These are phyloP conservation scores for Mrakia blollopis DNA, from an alignment of 768 basidiomycete species.

Conservation along the genomic window DNA sequence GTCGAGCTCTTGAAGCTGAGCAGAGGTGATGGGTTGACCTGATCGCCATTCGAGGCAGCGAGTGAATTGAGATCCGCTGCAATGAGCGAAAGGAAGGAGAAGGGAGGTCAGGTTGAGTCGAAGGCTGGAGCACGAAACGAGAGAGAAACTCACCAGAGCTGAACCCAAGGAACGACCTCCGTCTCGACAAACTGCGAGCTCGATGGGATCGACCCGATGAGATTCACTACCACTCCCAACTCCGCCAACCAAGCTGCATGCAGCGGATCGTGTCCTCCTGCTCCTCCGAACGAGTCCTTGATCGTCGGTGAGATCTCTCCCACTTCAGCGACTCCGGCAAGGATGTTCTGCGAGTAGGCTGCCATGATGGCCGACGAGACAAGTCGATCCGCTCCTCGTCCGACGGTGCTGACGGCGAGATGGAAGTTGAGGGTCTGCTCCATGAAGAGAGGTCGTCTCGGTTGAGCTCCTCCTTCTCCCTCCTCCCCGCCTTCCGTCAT, in stretches of 20 bases:
- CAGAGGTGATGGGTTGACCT: conserved; percentile 66
- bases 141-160: conserved; percentile 53
- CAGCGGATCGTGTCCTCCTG: conserved; percentile 69
- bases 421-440: conserved; percentile 80
- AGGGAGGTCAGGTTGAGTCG: not conserved
- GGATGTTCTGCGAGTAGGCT: conserved; percentile 75
- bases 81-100: not conserved
- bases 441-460: conserved; percentile 55
- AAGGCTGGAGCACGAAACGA: not conserved
- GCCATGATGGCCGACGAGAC: conserved; percentile 75
- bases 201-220: conserved; percentile 60
- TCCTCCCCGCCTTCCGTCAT: conserved; percentile 44
- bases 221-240: conserved; percentile 69
- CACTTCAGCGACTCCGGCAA: conserved; percentile 68
- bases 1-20: conserved; percentile 76
- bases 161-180: conserved; percentile 79
- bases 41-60: conserved; percentile 76
- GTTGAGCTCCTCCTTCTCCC: conserved; percentile 16
- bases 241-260: conserved; percentile 79
- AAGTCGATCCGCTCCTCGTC: conserved; percentile 70
- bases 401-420: conserved; percentile 70
- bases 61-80: conserved; percentile 63
- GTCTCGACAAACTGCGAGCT: conserved; percentile 70
- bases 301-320: conserved; percentile 62
- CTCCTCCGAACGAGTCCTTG: conserved; percentile 56